Conservation (phyloP, 2,329 filamentous ascomycete species). For the Fusarium sp. region DNA sequence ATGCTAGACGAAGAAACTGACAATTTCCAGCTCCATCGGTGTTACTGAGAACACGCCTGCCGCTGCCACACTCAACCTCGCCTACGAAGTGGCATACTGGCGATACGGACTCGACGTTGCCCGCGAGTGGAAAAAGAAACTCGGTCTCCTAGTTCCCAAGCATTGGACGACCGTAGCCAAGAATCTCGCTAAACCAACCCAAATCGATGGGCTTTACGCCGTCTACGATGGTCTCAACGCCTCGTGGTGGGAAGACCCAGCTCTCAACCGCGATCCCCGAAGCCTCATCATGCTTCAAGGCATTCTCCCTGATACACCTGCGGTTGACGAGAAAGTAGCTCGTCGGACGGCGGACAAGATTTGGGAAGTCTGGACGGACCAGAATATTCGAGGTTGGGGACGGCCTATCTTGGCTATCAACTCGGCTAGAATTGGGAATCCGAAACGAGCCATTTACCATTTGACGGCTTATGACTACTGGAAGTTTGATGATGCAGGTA, state of each 20-base stretch:
- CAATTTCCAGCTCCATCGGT: conserved; percentile 50
- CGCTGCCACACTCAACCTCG: conserved; percentile 67
- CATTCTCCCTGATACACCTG: conserved; percentile 55
- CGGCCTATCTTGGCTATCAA: conserved; percentile 61
- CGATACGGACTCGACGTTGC: conserved; percentile 69
- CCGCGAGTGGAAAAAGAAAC: conserved; percentile 62
- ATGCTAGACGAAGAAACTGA: not conserved
- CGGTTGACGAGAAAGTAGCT: conserved; percentile 52
- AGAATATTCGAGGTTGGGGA: conserved; percentile 59
- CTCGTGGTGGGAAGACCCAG: conserved; percentile 56
- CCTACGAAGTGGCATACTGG: conserved; percentile 73
- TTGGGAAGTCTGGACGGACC: conserved; percentile 55
- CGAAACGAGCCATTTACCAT: conserved; percentile 55
- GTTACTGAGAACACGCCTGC: conserved; percentile 69
- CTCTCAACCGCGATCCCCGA: conserved; percentile 56
- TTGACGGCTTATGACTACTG: conserved; percentile 57
- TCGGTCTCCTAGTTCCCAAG: conserved; percentile 55
- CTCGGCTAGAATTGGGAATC: conserved; percentile 55
- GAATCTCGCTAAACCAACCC: conserved; percentile 65
- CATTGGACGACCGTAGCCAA: conserved; percentile 62
- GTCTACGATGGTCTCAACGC: conserved; percentile 65
- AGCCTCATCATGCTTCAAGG: conserved; percentile 59
- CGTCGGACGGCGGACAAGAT: conserved; percentile 54
- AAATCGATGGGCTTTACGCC: conserved; percentile 62
- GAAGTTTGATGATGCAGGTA: conserved; percentile 55